Evolutionary conservation across 108 stramenopile species (phyloP), one percentile per base, ranked within the genome.

Genomic region (Skeletonema grethae): DNA sequence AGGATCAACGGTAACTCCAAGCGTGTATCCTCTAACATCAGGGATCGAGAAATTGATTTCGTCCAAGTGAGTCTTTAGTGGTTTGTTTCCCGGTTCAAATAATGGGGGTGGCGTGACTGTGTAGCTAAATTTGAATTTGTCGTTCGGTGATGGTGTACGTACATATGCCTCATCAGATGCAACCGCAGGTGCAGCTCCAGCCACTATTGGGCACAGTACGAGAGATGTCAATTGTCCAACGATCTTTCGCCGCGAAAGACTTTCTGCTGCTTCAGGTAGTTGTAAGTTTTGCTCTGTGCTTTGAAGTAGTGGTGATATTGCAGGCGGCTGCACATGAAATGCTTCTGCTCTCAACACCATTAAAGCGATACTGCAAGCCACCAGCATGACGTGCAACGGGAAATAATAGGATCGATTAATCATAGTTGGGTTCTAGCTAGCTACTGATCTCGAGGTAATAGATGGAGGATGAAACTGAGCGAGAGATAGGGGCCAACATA

Each of bases 1-100:
- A 13, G 92, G 92, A 80, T 94, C 92, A 20, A 94, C 86, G 0
- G 92, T 94, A 32, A 94, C 75, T 1, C 92, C 92, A 65, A 82
- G 74, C 41, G 86, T 77, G 68, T 91, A 94, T 36, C 87, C 79
- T 9, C 48, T 25, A 15, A 43, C 50, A 12, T 70, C 59, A 3
- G 75, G 62, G 3, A 63, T 43, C 3, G 72, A 60, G 61, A 90
- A 87, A 66, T 90, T 91, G 39, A 91, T 79, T 79, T 94, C 92
- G 61, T 91, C 90, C 75, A 90, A 76, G 61, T 94, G 92, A 24
- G 92, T 94, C 68, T 85, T 85, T 16, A 94, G 67, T 11, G 92
- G 92, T 65, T 91, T 94, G 72, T 76, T 83, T 50, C 58, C 36
- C n/a, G 63, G 10, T 32, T 59, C 55, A 80, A 80, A 80, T 18